Evolutionary conservation across 2,329 filamentous ascomycete species (phyloP), one percentile per base, ranked within the genome.

Genomic region (Stagonosporopsis rhizophila): DNA sequence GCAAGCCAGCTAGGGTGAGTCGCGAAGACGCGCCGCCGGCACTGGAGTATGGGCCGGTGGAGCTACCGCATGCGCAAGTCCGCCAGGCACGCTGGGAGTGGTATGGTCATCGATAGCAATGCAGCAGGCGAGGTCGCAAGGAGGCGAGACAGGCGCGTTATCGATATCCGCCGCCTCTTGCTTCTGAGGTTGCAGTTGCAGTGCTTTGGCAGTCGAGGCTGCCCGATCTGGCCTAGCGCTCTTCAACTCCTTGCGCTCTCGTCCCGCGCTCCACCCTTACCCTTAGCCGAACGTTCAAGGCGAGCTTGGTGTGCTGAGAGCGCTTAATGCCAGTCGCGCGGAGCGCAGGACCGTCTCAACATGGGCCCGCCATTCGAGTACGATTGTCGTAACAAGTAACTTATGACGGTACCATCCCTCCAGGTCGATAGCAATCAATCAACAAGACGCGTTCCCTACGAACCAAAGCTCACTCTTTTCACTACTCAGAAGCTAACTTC

Each of bases 11-110:
- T 67, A 68, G 67, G 64, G 61, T 68, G 61, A 62, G 57, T 44
- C 52, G 61, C 65, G 52, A 51, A 62, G 59, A 72, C 71, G 73
- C 72, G 72, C 66, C 72, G 72, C 65, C 64, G 55, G 62, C 53
- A 50, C 46, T 58, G 52, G 64, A 60, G 63, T 58, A 60, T 64
- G 59, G 50, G 58, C 58, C 58, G 56, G 48, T 54, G 46, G 58
- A 58, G 59, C 59, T 69, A 70, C 63, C 62, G 59, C 61, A 56
- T 59, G 67, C 69, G 70, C 70, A 60, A 59, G 47, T 57, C 64
- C 65, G 62, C 66, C 69, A 61, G 65, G 58, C 64, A 65, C 51
- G 35, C 52, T 38, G 50, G 39, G n/a, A 27, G 58, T 47, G 49
- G 51, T 37, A 59, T 59, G 61, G 56, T 66, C 71, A 73, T 73